Evolutionary conservation across 169 alveolate genomes (phyloP).

Genomic region (Plasmodium knowlesi): DNA sequence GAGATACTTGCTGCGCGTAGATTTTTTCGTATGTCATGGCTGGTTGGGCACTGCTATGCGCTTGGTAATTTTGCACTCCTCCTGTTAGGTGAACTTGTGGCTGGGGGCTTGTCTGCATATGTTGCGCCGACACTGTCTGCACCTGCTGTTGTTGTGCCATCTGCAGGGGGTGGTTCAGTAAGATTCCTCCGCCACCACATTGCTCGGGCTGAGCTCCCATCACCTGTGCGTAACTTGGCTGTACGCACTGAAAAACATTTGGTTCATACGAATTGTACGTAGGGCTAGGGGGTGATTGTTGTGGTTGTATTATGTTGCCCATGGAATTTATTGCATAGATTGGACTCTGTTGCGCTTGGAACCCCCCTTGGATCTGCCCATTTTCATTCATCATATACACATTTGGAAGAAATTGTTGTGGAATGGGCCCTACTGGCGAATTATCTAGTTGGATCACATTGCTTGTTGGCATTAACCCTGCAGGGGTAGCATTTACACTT

Average conservation of each 20-base stretch:
- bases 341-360: slow-evolving; percentile 10
- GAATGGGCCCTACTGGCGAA: background rate
- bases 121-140: background rate
- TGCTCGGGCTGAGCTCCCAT: background rate
- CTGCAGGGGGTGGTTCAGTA: slow-evolving; percentile 33
- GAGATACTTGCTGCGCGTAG: slow-evolving; percentile 11
- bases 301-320: slow-evolving; percentile 9
- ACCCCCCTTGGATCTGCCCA: background rate
- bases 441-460: slow-evolving; percentile 44
- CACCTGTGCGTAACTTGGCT: slow-evolving; percentile 6
- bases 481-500: background rate
- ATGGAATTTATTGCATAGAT: background rate
- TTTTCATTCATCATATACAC: slow-evolving; percentile 35
- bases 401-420: slow-evolving; percentile 26
- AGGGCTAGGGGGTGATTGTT: background rate
- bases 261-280: background rate
- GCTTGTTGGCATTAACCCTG: background rate
- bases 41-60: background rate
- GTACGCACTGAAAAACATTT: slow-evolving; percentile 1
- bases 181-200: background rate
- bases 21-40: background rate
- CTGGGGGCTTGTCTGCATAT: background rate
- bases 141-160: background rate
- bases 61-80: slow-evolving; percentile 2
- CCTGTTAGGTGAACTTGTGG: slow-evolving; percentile 15